Percentiles rank a stretch among this genome's conserved stretches.
Evolutionary conservation across 768 basidiomycete species (phyloP).

Genomic region (Mycena alexandri): DNA sequence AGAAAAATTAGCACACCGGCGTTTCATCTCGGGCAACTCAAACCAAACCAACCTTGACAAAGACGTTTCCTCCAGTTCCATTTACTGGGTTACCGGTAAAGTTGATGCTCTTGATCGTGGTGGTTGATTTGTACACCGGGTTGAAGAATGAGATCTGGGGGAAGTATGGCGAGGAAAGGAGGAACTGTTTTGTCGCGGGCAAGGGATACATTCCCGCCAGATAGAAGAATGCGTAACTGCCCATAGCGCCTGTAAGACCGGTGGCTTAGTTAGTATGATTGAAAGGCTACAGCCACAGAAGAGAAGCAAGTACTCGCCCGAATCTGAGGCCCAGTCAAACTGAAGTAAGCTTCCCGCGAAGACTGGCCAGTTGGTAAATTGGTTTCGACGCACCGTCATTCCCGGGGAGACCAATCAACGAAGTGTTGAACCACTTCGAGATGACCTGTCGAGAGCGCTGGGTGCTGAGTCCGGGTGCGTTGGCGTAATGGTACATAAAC

Average conservation of each 20-base stretch:
- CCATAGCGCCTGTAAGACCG: slow-evolving; percentile 66
- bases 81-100: slow-evolving; percentile 66
- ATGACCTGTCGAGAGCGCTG: slow-evolving; percentile 69
- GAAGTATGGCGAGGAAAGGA: slow-evolving; percentile 75
- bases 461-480: slow-evolving; percentile 70
- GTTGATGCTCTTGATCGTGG: slow-evolving; percentile 62
- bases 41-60: slow-evolving; percentile 60
- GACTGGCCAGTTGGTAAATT: slow-evolving; percentile 1
- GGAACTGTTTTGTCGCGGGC: slow-evolving; percentile 69
- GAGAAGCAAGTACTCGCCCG: slow-evolving; percentile 35
- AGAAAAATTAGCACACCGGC: slow-evolving; percentile 1
- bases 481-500: slow-evolving; percentile 78
- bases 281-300: slow-evolving; percentile 33
- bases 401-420: slow-evolving; percentile 69
- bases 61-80: slow-evolving; percentile 68
- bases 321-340: slow-evolving; percentile 39
- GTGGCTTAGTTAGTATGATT: slow-evolving; percentile 6
- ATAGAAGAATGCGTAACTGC: slow-evolving; percentile 69
- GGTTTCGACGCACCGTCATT: slow-evolving; percentile 65
- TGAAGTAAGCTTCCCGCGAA: slow-evolving; percentile 22
- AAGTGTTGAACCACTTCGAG: slow-evolving; percentile 67
- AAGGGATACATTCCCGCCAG: slow-evolving; percentile 73
- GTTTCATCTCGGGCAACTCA: neutral
- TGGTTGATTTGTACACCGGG: slow-evolving; percentile 68
- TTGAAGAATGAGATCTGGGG: slow-evolving; percentile 71